Percentiles rank a stretch among this genome's conserved stretches.
These are phyloP conservation scores for Dendrothele bispora DNA, from an alignment of 768 basidiomycete species.

Conservation along the genomic window DNA sequence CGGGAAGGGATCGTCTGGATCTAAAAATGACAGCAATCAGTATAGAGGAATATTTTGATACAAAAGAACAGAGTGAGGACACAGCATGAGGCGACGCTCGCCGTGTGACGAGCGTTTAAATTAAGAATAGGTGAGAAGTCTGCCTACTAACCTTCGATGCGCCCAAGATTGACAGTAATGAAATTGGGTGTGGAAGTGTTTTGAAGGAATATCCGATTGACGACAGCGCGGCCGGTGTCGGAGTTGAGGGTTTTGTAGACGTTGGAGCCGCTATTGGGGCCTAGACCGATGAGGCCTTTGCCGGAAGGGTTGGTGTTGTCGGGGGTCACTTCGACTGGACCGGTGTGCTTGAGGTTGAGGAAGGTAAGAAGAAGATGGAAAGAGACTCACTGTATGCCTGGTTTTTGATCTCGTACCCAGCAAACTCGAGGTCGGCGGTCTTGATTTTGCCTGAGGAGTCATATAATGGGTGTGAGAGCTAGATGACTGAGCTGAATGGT, in stretches of 20 bases:
- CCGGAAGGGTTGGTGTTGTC: constrained; percentile 29
- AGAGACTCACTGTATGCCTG: constrained; percentile 47
- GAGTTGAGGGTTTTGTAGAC: constrained; percentile 34
- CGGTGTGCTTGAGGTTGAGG: background rate
- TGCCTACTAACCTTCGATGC: constrained; percentile 37
- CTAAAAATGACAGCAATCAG: constrained; percentile 20
- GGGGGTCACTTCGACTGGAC: constrained; percentile 40
- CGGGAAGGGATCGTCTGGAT: constrained; percentile 48
- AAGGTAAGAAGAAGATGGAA: constrained; percentile 4
- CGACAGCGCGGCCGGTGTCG: constrained; percentile 46
- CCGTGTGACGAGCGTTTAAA: background rate
- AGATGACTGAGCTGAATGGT: background rate
- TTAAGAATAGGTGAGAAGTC: background rate
- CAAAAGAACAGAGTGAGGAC: background rate
- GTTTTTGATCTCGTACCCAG: constrained; percentile 41
- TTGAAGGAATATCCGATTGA: constrained; percentile 66
- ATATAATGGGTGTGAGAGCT: background rate
- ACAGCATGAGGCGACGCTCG: background rate
- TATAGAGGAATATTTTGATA: background rate
- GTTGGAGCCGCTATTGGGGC: constrained; percentile 57
- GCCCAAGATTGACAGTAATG: constrained; percentile 64
- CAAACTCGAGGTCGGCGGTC: constrained; percentile 42
- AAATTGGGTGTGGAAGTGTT: constrained; percentile 58
- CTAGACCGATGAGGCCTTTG: constrained; percentile 51
- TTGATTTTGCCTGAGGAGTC: constrained; percentile 40